Percentiles rank a stretch among this genome's conserved stretches.
Conservation (phyloP, 2,329 filamentous ascomycete species). For the Clarireedia hainanense region DNA sequence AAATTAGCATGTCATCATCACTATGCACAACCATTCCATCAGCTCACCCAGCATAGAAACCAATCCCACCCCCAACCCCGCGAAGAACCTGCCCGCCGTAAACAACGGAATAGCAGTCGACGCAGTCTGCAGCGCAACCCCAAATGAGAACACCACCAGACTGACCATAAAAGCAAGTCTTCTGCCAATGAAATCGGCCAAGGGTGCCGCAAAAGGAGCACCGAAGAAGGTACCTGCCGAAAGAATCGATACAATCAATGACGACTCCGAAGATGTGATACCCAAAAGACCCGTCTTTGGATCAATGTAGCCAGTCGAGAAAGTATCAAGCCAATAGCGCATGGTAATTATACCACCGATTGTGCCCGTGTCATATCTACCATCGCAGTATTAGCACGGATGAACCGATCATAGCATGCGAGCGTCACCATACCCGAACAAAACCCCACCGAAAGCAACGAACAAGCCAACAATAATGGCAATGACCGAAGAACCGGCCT, state of each 20-base stretch:
- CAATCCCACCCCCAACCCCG: conserved; percentile 65
- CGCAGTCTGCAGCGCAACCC: conserved; percentile 60
- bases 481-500: conserved; percentile 51
- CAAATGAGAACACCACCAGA: conserved; percentile 59
- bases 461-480: conserved; percentile 53
- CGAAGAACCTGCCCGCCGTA: conserved; percentile 65
- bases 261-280: conserved; percentile 47
- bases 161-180: conserved; percentile 57
- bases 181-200: conserved; percentile 35
- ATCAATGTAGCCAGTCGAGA: conserved; percentile 45
- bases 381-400: neutral
- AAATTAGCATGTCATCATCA: neutral
- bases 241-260: conserved; percentile 60
- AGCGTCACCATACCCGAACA: conserved; percentile 41
- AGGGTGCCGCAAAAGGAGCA: conserved; percentile 33
- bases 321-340: conserved; percentile 40
- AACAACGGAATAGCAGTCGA: conserved; percentile 55
- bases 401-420: neutral
- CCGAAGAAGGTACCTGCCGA: conserved; percentile 74
- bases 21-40: neutral
- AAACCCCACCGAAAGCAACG: conserved; percentile 52
- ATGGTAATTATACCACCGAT: conserved; percentile 51
- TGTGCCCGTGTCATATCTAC: conserved; percentile 50
- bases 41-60: conserved; percentile 53
- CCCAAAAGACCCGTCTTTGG: conserved; percentile 33